phyloP scores from a whole-genome alignment of 768 basidiomycete genomes.

The Tulasnella sp. region DNA sequence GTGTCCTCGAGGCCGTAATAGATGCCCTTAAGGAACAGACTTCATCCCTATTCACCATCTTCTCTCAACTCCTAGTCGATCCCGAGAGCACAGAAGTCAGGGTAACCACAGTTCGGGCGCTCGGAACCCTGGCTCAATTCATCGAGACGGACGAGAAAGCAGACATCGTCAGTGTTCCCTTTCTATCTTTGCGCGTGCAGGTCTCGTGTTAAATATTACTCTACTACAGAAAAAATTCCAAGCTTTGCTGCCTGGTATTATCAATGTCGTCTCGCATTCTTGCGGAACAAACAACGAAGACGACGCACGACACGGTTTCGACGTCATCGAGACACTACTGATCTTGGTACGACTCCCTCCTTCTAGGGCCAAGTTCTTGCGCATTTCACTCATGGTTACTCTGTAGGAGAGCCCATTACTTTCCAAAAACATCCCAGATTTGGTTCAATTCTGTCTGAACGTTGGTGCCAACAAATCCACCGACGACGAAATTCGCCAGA shows the following conservation, averaged over 20 bases:
- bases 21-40: slow-evolving; percentile 78
- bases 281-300: slow-evolving; percentile 71
- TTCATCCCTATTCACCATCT: slow-evolving; percentile 66
- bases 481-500: slow-evolving; percentile 72
- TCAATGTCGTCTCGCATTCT: slow-evolving; percentile 75
- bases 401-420: slow-evolving; percentile 86
- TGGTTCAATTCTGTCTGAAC: slow-evolving; percentile 78
- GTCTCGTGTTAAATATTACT: slow-evolving; percentile 5
- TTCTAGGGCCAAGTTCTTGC: neutral
- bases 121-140: slow-evolving; percentile 89
- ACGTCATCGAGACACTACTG: slow-evolving; percentile 89
- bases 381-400: slow-evolving; percentile 1
- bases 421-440: slow-evolving; percentile 73
- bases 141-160: slow-evolving; percentile 79
- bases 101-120: slow-evolving; percentile 81
- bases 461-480: slow-evolving; percentile 70
- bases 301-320: slow-evolving; percentile 80
- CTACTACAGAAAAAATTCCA: slow-evolving; percentile 69
- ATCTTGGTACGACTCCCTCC: slow-evolving; percentile 56
- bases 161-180: slow-evolving; percentile 58
- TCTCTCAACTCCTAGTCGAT: slow-evolving; percentile 61
- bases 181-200: neutral
- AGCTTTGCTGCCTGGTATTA: slow-evolving; percentile 73
- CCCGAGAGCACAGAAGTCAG: slow-evolving; percentile 83
- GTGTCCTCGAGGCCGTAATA: slow-evolving; percentile 83